Evolutionary conservation across 345 rosid genomes (phyloP).

Genomic region (Hevea brasiliensis): DNA sequence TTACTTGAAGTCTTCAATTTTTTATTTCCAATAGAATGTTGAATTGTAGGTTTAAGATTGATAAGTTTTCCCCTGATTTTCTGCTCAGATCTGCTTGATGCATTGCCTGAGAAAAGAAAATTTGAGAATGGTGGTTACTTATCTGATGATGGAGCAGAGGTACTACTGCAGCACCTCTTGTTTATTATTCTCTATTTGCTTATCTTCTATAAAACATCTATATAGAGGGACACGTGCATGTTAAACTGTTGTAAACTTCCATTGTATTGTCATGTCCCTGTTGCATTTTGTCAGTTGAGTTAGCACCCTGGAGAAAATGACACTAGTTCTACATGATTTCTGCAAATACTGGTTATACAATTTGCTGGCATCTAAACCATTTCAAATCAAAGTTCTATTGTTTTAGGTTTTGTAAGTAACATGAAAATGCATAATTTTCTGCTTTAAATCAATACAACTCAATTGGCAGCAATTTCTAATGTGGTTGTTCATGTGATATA

Average conservation of each 20-base stretch:
- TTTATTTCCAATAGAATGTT: background rate
- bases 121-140: constrained; percentile 67
- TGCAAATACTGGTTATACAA: background rate
- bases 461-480: background rate
- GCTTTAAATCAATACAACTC: background rate
- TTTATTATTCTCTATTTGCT: background rate
- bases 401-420: background rate
- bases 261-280: no score
- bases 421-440: background rate
- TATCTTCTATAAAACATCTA: background rate
- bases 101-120: constrained; percentile 68
- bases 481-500: background rate
- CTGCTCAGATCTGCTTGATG: constrained; percentile 52
- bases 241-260: no score
- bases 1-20: background rate
- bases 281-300: no score
- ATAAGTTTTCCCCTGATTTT: background rate
- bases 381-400: background rate
- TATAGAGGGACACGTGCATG: background rate
- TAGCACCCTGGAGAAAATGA: no score
- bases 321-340: no score
- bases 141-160: constrained; percentile 69
- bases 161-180: background rate
- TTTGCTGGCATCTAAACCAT: background rate
- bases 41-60: background rate